phyloP scores from a whole-genome alignment of 2,329 filamentous ascomycete genomes.

The Scopulariopsis brevicaulis region DNA sequence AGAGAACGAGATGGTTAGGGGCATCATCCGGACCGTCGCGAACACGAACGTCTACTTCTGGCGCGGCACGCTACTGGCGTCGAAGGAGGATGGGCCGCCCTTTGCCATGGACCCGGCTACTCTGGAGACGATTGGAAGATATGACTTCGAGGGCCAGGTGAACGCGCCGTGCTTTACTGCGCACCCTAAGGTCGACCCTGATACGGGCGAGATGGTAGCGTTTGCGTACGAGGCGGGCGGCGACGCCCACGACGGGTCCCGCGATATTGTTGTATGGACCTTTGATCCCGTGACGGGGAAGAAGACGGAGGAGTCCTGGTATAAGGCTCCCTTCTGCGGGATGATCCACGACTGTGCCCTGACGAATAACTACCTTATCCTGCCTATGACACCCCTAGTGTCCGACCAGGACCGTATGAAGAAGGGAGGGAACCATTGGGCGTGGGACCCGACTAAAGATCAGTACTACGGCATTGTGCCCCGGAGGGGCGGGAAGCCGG shows the following conservation, averaged over 20 bases:
- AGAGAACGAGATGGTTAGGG: conserved; percentile 40
- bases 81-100: conserved; percentile 42
- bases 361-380: conserved; percentile 32
- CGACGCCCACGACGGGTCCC: conserved; percentile 26
- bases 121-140: conserved; percentile 35
- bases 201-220: conserved; percentile 37
- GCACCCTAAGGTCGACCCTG: conserved; percentile 40
- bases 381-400: conserved; percentile 36
- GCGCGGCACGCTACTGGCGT: conserved; percentile 40
- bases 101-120: conserved; percentile 37
- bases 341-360: conserved; percentile 40
- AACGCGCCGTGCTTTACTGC: conserved; percentile 34
- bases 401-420: conserved; percentile 29
- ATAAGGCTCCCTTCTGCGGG: conserved; percentile 35
- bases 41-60: conserved; percentile 52
- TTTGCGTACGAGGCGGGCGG: conserved; percentile 37
- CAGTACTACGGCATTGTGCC: conserved; percentile 44
- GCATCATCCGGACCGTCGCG: conserved; percentile 41
- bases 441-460: conserved; percentile 40
- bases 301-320: conserved; percentile 34
- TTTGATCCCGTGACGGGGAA: conserved; percentile 22
- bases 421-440: conserved; percentile 35
- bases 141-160: conserved; percentile 40
- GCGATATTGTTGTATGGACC: conserved; percentile 33
- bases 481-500: conserved; percentile 32